Conservation (phyloP, 257 asterid species). For the Capsicum rhomboideum region DNA sequence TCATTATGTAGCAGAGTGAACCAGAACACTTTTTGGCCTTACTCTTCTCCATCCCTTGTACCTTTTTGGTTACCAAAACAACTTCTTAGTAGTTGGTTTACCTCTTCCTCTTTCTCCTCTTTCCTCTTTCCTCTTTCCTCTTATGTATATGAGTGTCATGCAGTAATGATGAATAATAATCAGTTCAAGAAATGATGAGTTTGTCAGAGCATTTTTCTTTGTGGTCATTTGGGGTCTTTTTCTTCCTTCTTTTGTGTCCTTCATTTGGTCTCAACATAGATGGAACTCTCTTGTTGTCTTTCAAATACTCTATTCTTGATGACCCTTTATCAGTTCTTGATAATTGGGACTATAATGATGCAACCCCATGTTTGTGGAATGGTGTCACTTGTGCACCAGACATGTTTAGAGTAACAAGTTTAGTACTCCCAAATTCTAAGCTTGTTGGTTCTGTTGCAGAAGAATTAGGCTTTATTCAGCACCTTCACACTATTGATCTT, state of each 20-base stretch:
- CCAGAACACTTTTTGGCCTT: background rate
- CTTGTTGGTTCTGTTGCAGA: constrained; percentile 55
- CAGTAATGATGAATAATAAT: constrained; percentile 6
- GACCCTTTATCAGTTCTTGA: constrained; percentile 84
- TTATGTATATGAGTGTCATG: constrained; percentile 17
- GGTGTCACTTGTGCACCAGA: constrained; percentile 61
- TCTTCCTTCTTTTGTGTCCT: constrained; percentile 32
- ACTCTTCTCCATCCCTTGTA: constrained; percentile 8
- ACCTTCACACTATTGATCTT: constrained; percentile 54
- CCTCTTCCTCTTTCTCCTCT: constrained; percentile 23
- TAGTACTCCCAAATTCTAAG: constrained; percentile 48
- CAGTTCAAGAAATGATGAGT: constrained; percentile 29
- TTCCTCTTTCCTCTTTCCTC: constrained; percentile 11
- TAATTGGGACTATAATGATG: constrained; percentile 72
- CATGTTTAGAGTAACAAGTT: constrained; percentile 29
- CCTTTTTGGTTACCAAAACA: constrained; percentile 63
- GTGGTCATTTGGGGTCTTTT: constrained; percentile 12
- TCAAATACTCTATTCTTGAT: constrained; percentile 64
- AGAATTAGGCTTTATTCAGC: constrained; percentile 56
- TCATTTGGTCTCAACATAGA: constrained; percentile 53
- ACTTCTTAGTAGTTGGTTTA: constrained; percentile 46
- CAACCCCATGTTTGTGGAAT: constrained; percentile 66
- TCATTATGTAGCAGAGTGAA: background rate
- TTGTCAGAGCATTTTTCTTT: background rate
- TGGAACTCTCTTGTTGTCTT: constrained; percentile 73